Evolutionary conservation across 2,329 filamentous ascomycete species (phyloP).

Genomic region (Epichloe sp.): DNA sequence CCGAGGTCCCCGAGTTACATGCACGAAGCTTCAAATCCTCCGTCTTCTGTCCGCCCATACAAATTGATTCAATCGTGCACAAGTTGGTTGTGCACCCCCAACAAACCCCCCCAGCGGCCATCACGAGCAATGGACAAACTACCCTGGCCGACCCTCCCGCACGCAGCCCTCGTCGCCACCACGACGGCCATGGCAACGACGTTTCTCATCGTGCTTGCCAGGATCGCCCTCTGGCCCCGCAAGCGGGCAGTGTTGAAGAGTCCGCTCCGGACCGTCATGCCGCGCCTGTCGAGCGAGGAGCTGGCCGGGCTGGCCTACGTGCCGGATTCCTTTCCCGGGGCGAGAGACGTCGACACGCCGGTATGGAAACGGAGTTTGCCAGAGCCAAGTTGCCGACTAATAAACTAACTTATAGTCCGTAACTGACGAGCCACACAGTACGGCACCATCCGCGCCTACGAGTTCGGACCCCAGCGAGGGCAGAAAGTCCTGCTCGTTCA

Average conservation of each 20-base stretch:
- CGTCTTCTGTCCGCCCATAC: too few relatives aligned
- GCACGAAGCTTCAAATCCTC: too few relatives aligned
- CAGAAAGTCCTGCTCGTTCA: slow-evolving; percentile 67
- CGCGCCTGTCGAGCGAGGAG: slow-evolving; percentile 22
- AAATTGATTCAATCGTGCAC: too few relatives aligned
- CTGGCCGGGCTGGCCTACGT: slow-evolving; percentile 39
- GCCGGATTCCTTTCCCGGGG: slow-evolving; percentile 56
- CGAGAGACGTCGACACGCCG: slow-evolving; percentile 58
- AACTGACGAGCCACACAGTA: slow-evolving; percentile 32
- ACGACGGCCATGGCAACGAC: slow-evolving; percentile 30
- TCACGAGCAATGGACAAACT: not conserved
- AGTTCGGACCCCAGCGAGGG: slow-evolving; percentile 65
- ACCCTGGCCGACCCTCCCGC: not conserved
- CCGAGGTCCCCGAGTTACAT: too few relatives aligned
- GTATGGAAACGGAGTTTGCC: slow-evolving; percentile 22
- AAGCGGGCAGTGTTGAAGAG: slow-evolving; percentile 27
- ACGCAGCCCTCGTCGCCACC: slow-evolving; percentile 20
- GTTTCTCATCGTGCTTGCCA: slow-evolving; percentile 22
- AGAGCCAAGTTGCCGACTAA: too few relatives aligned
- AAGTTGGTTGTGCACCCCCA: not conserved
- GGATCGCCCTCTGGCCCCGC: slow-evolving; percentile 26
- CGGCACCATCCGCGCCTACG: slow-evolving; percentile 65
- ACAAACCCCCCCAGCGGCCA: too few relatives aligned
- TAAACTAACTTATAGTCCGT: slow-evolving; percentile 1
- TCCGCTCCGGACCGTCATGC: slow-evolving; percentile 29